These are phyloP conservation scores for Lignosus rhinocerotis DNA, from an alignment of 1,284 basidiomycete species.

Conservation along the genomic window DNA sequence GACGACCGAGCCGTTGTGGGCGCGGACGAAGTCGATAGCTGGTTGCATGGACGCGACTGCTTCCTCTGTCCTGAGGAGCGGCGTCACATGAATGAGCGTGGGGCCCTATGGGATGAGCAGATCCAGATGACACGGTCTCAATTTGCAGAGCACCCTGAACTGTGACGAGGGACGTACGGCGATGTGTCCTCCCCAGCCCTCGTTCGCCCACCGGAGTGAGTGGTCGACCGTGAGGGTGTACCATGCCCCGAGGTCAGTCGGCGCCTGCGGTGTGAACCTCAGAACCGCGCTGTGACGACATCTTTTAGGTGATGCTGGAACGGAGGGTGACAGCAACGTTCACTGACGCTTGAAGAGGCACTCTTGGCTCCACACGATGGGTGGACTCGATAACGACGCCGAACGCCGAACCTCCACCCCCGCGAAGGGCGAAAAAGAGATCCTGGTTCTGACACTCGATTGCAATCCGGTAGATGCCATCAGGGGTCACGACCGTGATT, in stretches of 20 bases:
- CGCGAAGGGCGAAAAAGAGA: conserved; percentile 36
- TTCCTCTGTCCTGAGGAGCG: conserved; percentile 10
- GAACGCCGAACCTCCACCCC: conserved; percentile 32
- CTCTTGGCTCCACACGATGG: conserved; percentile 27
- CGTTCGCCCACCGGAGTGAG: conserved; percentile 42
- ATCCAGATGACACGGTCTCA: not conserved
- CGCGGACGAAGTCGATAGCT: conserved; percentile 32
- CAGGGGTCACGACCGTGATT: conserved; percentile 33
- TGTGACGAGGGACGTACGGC: conserved; percentile 25
- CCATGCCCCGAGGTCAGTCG: conserved; percentile 21
- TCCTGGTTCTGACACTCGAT: conserved; percentile 38
- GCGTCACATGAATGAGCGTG: conserved; percentile 16
- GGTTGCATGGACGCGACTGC: conserved; percentile 30
- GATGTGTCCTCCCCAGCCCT: conserved; percentile 56
- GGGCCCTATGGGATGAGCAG: conserved; percentile 9
- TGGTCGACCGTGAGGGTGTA: conserved; percentile 37
- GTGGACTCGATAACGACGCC: conserved; percentile 34
- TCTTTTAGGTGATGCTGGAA: not conserved
- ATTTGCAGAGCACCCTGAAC: not conserved
- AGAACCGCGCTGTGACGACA: conserved; percentile 22
- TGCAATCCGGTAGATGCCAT: conserved; percentile 32
- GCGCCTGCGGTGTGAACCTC: conserved; percentile 18
- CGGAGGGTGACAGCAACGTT: not conserved
- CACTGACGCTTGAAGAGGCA: conserved; percentile 32
- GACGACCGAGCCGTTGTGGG: conserved; percentile 33